Base-by-base conservation (phyloP, 352 stramenopile species). In the Stramenopiles sp. region DNA sequence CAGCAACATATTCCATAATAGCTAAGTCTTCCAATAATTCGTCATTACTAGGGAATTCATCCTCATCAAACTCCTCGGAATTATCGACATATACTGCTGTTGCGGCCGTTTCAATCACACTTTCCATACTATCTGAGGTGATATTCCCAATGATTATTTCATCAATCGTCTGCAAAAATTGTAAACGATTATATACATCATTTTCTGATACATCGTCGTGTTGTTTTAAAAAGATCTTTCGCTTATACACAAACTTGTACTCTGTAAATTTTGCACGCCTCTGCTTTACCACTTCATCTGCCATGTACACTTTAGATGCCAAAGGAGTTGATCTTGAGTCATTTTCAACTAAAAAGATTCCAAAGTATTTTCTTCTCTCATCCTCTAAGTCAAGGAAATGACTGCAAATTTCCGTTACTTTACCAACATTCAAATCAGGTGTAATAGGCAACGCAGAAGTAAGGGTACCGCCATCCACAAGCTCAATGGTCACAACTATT, bases 401-500 rank as follows among this genome's bases (percentile, higher is more conserved):
- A 0, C 90, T 88, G 80, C 93, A 97, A 44, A 97, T 94, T 80
- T 97, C 92, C 1, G 96, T 84, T 30, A 97, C 85, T 82, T 97
- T 89, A 22, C 87, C 84, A 30, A 95, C 92, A 30, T 91, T 95
- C 29, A 97, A 87, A 82, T 97, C 93, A 0, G 93, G 93, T 0
- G 93, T 95, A 25, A 97, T 89, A 7, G 93, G 93, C 76, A 97
- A 93, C 14, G 93, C 88, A 80, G 95, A 91, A 25, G 92, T 95
- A 7, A 97, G 84, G 0, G 92, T 86, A 0, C 90, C 94, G 4
- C 93, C 92, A 81, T 97, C 94, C 0, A 97, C 86, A 8, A 97
- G 82, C 85, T 97, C 91, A 82, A 97, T 95, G 30, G 89, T 95
- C 0, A 91, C 92, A 1, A 97, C 86, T 82, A 97, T 96, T 0